Conservation (phyloP, 164 flowering plant species). For the Tetrastigma voinierianum region DNA sequence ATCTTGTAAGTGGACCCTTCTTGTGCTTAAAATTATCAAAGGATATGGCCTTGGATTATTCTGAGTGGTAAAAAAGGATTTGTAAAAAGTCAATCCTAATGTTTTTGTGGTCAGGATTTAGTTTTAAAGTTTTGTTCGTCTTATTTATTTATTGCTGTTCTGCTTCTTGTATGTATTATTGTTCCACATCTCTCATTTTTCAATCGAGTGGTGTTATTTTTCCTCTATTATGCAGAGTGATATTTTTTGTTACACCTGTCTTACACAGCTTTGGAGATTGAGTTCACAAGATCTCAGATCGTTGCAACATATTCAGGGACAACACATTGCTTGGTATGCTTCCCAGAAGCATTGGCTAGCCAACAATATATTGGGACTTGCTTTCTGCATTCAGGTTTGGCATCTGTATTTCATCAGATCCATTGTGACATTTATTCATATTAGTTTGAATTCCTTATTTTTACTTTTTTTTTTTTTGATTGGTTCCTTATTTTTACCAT, state of each 20-base stretch:
- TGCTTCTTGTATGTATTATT: background rate
- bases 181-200: background rate
- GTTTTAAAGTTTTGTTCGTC: background rate
- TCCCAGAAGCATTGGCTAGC: constrained; percentile 94
- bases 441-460: no score
- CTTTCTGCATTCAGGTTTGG: constrained; percentile 94
- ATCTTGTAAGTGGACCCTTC: no score
- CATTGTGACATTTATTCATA: no score
- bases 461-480: no score
- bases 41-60: no score
- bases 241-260: constrained; percentile 35
- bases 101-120: no score
- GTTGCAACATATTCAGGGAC: constrained; percentile 93
- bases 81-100: no score
- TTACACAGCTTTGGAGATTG: constrained; percentile 81
- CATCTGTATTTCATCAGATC: background rate
- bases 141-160: background rate
- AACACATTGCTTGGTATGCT: constrained; percentile 98
- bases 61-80: no score
- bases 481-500: no score
- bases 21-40: no score
- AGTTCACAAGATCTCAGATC: constrained; percentile 90
- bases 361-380: constrained; percentile 87
- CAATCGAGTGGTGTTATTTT: constrained; percentile 24
- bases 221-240: constrained; percentile 36